phyloP scores from a whole-genome alignment of 2,329 filamentous ascomycete species.

The Pyrenophora seminiperda region DNA sequence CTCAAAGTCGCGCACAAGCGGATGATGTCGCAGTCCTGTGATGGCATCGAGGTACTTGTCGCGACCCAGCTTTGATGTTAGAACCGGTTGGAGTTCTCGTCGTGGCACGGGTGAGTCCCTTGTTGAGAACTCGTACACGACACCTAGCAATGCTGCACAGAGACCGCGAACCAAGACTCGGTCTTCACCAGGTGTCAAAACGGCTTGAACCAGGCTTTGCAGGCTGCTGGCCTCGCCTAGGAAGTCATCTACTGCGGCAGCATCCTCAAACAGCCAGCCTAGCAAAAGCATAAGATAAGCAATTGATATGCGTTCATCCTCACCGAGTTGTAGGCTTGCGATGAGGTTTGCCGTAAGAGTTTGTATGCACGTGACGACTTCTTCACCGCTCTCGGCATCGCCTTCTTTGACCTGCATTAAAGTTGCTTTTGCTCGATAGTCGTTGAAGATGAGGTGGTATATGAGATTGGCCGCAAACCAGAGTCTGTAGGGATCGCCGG shows the following conservation, averaged over 20 bases:
- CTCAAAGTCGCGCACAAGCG: slow-evolving; percentile 85
- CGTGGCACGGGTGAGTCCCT: slow-evolving; percentile 92
- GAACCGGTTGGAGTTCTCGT: slow-evolving; percentile 76
- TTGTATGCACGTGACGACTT: slow-evolving; percentile 93
- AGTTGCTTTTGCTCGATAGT: slow-evolving; percentile 75
- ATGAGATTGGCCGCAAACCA: slow-evolving; percentile 91
- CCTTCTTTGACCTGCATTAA: slow-evolving; percentile 87
- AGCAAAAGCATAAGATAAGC: slow-evolving; percentile 89
- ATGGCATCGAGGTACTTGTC: slow-evolving; percentile 87
- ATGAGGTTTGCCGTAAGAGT: slow-evolving; percentile 85
- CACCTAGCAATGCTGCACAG: slow-evolving; percentile 81
- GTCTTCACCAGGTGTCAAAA: slow-evolving; percentile 58
- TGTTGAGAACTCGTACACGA: slow-evolving; percentile 95
- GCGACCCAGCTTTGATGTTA: slow-evolving; percentile 77
- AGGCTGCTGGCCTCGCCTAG: slow-evolving; percentile 89
- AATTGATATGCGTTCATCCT: slow-evolving; percentile 78
- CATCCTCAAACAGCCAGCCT: slow-evolving; percentile 90
- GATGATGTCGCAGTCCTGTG: slow-evolving; percentile 75
- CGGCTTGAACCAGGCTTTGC: slow-evolving; percentile 79
- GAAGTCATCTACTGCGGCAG: slow-evolving; percentile 90
- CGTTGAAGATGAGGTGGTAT: slow-evolving; percentile 83
- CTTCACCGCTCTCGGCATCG: slow-evolving; percentile 85
- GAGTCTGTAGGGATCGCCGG: slow-evolving; percentile 79
- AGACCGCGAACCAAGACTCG: slow-evolving; percentile 78
- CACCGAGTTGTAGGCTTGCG: slow-evolving; percentile 72